phyloP scores from a whole-genome alignment of 331 rosid genomes.

The Dryas integrifolia region DNA sequence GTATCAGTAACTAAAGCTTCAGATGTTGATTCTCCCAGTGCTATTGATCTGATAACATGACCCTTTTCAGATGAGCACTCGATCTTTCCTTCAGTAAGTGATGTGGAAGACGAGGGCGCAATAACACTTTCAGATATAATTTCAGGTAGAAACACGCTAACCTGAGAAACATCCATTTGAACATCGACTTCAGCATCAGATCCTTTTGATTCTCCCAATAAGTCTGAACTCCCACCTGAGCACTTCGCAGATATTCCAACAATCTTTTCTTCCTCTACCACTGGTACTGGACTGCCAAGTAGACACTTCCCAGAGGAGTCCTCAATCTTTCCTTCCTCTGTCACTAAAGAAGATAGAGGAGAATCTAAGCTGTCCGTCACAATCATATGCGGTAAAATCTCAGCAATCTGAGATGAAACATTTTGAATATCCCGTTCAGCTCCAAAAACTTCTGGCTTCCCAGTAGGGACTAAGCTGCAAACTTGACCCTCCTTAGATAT shows the following conservation, averaged over 20 bases:
- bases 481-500: not conserved
- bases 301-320: constrained; percentile 5
- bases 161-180: constrained; percentile 17
- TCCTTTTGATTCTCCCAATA: constrained; percentile 1
- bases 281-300: not conserved
- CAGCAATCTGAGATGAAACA: constrained; percentile 7
- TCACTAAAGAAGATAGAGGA: constrained; percentile 12
- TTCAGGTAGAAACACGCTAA: constrained; percentile 1
- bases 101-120: constrained; percentile 17
- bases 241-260: not conserved
- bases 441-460: constrained; percentile 9
- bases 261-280: constrained; percentile 3
- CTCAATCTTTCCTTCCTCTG: constrained; percentile 17
- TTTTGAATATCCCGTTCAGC: not conserved
- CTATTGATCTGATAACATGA: constrained; percentile 15
- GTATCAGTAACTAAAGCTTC: constrained; percentile 18
- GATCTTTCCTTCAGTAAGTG: constrained; percentile 14
- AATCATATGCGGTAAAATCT: not conserved
- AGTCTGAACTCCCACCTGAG: not conserved
- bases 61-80: constrained; percentile 16
- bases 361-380: not conserved
- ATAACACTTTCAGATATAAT: not conserved
- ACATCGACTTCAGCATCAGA: constrained; percentile 1
- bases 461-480: not conserved
- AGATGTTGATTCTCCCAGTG: constrained; percentile 9